These are phyloP conservation scores for Leishmania amazonensis DNA, from an alignment of 208 protist genomes.

Conservation along the genomic window DNA sequence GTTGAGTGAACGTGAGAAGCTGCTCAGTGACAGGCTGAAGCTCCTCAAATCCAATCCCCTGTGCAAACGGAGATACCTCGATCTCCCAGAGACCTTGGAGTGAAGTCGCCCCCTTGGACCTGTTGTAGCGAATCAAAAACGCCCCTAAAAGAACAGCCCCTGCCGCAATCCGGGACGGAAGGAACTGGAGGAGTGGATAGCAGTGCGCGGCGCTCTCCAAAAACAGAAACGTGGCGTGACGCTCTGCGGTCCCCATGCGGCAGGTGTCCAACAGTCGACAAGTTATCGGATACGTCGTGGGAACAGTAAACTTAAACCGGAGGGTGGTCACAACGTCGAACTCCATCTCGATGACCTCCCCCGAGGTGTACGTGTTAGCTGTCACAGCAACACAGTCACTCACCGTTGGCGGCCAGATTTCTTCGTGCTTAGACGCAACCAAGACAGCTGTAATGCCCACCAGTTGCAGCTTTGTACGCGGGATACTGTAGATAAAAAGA, in stretches of 20 bases:
- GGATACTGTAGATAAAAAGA: constrained; percentile 61
- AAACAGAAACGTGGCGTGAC: constrained; percentile 66
- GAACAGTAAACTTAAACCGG: constrained; percentile 78
- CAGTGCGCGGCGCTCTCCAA: constrained; percentile 71
- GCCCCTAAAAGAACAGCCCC: constrained; percentile 57
- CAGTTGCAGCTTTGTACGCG: constrained; percentile 81
- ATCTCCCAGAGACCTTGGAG: constrained; percentile 44
- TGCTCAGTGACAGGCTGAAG: constrained; percentile 41
- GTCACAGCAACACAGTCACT: constrained; percentile 94
- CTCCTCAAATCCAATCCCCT: constrained; percentile 58
- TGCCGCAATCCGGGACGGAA: constrained; percentile 69
- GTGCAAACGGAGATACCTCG: constrained; percentile 34
- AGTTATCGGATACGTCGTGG: constrained; percentile 68
- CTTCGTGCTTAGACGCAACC: constrained; percentile 92
- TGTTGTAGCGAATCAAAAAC: constrained; percentile 46
- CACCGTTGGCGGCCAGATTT: constrained; percentile 88
- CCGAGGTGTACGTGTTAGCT: constrained; percentile 85
- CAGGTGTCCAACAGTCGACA: constrained; percentile 48
- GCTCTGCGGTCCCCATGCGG: constrained; percentile 23
- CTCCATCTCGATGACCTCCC: constrained; percentile 85
- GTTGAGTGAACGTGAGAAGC: constrained; percentile 62
- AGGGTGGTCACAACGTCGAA: constrained; percentile 62
- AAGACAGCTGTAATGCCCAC: constrained; percentile 88
- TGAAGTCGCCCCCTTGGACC: constrained; percentile 18
- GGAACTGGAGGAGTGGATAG: constrained; percentile 60